Evolutionary conservation across 2,329 filamentous ascomycete genomes (phyloP).

Genomic region (Arthrocladium fulminans): DNA sequence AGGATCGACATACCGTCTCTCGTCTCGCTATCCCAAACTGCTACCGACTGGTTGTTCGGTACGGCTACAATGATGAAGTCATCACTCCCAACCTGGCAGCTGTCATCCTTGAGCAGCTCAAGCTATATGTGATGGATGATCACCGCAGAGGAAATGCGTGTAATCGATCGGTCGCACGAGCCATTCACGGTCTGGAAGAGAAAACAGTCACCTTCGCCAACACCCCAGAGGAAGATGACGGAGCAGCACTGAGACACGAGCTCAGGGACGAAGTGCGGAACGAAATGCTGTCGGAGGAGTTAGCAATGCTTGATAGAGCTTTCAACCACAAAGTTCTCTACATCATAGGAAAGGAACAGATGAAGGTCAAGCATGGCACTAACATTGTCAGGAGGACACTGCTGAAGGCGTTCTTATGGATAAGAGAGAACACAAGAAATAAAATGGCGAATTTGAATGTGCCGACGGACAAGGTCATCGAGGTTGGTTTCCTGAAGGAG

Average conservation of each 20-base stretch:
- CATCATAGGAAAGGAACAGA: slow-evolving; percentile 37
- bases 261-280: neutral
- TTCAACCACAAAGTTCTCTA: slow-evolving; percentile 43
- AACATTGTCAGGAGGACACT: slow-evolving; percentile 25
- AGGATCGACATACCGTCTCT: slow-evolving; percentile 42
- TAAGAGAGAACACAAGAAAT: slow-evolving; percentile 32
- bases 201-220: neutral
- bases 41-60: slow-evolving; percentile 60
- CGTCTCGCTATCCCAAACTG: slow-evolving; percentile 48
- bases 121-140: slow-evolving; percentile 37
- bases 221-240: neutral
- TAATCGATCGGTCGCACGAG: neutral
- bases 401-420: slow-evolving; percentile 30
- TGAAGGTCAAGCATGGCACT: slow-evolving; percentile 27
- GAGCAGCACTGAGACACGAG: neutral
- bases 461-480: slow-evolving; percentile 30
- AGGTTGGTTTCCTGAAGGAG: slow-evolving; percentile 36
- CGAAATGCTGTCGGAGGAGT: slow-evolving; percentile 11
- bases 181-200: neutral
- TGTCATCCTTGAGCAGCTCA: slow-evolving; percentile 52
- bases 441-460: slow-evolving; percentile 32
- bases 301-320: slow-evolving; percentile 33
- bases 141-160: slow-evolving; percentile 1
- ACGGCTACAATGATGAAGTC: slow-evolving; percentile 65
- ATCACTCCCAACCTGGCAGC: slow-evolving; percentile 55